These are phyloP conservation scores for Nitzschia inconspicua DNA, from an alignment of 108 stramenopile species.

Conservation along the genomic window DNA sequence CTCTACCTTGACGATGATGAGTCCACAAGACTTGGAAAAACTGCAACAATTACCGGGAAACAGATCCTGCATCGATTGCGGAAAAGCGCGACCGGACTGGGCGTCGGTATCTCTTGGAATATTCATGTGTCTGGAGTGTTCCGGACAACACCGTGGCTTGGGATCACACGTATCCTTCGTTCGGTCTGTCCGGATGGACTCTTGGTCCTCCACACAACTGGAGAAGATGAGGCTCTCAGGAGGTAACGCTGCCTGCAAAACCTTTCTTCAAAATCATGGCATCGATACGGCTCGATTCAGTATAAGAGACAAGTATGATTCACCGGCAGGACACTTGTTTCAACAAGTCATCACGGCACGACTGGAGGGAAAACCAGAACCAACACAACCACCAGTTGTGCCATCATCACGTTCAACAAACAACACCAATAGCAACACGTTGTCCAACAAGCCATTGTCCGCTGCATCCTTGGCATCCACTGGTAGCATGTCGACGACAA, in stretches of 20 bases:
- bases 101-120: constrained; percentile 77
- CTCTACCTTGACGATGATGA: constrained; percentile 14
- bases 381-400: constrained; percentile 27
- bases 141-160: constrained; percentile 59
- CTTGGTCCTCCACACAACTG: constrained; percentile 22
- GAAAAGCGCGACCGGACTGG: constrained; percentile 70
- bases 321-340: constrained; percentile 34
- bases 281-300: constrained; percentile 2
- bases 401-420: neutral
- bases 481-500: neutral
- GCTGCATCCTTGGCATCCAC: no score
- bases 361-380: constrained; percentile 38
- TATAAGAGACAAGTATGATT: constrained; percentile 21
- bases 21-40: constrained; percentile 7
- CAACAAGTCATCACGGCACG: constrained; percentile 32
- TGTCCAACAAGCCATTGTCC: no score
- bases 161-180: constrained; percentile 44
- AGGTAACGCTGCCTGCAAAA: constrained; percentile 15
- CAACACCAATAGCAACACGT: neutral
- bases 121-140: constrained; percentile 74
- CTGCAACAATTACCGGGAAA: constrained; percentile 41
- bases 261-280: constrained; percentile 21
- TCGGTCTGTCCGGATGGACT: constrained; percentile 35
- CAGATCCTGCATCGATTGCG: constrained; percentile 58
- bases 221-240: constrained; percentile 18